Base-by-base conservation (phyloP, 225 moss, liverwort and hornwort species). In the Anthoceros angustus region DNA sequence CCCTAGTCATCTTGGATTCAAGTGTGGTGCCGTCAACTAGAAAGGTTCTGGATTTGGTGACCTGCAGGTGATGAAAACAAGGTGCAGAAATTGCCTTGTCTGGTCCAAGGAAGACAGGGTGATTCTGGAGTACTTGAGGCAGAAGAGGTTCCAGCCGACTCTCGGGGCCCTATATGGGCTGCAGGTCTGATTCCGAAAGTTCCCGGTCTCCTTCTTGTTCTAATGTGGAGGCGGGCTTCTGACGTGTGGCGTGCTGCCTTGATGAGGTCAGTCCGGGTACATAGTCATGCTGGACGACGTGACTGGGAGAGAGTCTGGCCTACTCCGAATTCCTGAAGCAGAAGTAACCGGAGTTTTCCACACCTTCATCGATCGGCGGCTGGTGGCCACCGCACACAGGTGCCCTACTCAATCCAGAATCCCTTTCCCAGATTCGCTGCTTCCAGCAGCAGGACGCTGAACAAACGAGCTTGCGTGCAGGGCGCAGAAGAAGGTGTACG, bases 101-200 rank as follows among this genome's bases (percentile, higher is more conserved):
- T 98, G 95, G 95, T 85, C 95, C 63, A 98, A 98, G 74, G 82
- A 80, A 62, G 95, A 98, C 70, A 63, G 68, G 6, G 73, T 98
- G 66, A 77, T 98, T 67, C 69, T 76, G 77, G 82, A 85, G 66
- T 85, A 77, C 16, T 65, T 72, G 8, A 72, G 66, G 67, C 74
- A 32, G 32, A 32, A 32, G 4, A 32, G 32, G 2, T 32, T 4
- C 32, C 32, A 32, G 32, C 32, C 32, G 32, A 4, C 32, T 32
- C 1, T 4, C 4, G 32, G 32, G 32, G 32, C 32, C 32, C 32
- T 32, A 4, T 82, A 49, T 76, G 77, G 64, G 72, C 66, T 40
- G 63, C 72, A 74, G 74, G 72, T 42, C 79, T 73, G 73, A 81
- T 84, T 32, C 32, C 32, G 63, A 73, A 66, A n/a, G 64, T 10